These are phyloP conservation scores for Silybum marianum DNA, from an alignment of 129 eudicot genomes.

Conservation along the genomic window DNA sequence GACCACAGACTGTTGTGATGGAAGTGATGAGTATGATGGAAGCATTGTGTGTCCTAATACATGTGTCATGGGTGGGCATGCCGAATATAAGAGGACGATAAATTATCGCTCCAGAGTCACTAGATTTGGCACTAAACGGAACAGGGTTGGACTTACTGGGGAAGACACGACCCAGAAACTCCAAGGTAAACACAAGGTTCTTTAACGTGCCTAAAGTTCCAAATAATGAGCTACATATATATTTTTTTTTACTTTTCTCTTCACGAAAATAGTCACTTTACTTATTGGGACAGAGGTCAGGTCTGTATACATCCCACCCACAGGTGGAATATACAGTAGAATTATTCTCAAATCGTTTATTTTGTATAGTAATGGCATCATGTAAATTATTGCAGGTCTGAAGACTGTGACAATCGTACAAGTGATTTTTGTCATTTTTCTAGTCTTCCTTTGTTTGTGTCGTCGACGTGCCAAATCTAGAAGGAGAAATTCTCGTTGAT, in stretches of 20 bases:
- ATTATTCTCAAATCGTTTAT: neutral
- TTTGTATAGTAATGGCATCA: slow-evolving; percentile 3
- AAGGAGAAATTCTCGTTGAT: slow-evolving; percentile 58
- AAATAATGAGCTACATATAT: slow-evolving; percentile 3
- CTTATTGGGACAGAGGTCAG: neutral
- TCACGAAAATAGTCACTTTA: neutral
- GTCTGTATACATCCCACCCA: neutral
- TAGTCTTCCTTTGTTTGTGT: slow-evolving; percentile 43
- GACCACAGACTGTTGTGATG: slow-evolving; percentile 88
- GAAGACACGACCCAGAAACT: slow-evolving; percentile 56
- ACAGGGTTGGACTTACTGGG: slow-evolving; percentile 22
- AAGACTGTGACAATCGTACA: slow-evolving; percentile 62
- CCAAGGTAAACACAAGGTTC: slow-evolving; percentile 46
- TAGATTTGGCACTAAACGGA: slow-evolving; percentile 31
- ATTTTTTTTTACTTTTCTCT: neutral
- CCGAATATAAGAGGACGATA: slow-evolving; percentile 44
- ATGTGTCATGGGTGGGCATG: slow-evolving; percentile 91
- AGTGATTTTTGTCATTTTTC: slow-evolving; percentile 46
- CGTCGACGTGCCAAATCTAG: slow-evolving; percentile 54
- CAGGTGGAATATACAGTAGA: neutral
- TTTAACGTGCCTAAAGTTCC: neutral
- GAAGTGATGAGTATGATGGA: slow-evolving; percentile 95
- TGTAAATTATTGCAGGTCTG: slow-evolving; percentile 59
- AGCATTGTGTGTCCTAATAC: slow-evolving; percentile 65
- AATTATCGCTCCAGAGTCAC: slow-evolving; percentile 36